A percentile compares a stretch with the other conserved stretches of the same genome.
These are phyloP conservation scores for Penicillium sp. DNA, from an alignment of 2,329 filamentous ascomycete genomes.

Conservation along the genomic window DNA sequence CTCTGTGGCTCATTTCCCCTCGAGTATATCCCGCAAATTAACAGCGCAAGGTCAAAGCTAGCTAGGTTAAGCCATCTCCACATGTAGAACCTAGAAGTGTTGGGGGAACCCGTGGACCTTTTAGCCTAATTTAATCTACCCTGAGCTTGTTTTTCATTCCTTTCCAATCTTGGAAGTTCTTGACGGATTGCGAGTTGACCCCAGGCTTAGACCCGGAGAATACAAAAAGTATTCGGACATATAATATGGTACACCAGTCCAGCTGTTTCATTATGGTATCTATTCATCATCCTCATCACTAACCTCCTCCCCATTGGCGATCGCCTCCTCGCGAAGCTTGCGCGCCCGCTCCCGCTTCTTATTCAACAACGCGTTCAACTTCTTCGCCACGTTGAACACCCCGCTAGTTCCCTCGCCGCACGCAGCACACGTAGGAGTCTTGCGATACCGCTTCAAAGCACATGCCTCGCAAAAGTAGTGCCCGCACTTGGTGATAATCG, in stretches of 20 bases:
- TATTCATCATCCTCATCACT: conserved; percentile 50
- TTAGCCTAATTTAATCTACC: no score
- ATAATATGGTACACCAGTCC: conserved; percentile 10
- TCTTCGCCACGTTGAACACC: conserved; percentile 86
- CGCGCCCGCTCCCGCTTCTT: conserved; percentile 63
- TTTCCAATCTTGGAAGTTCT: no score
- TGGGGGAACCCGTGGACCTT: no score
- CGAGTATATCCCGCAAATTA: no score
- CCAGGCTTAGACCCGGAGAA: no score
- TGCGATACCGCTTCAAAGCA: conserved; percentile 81
- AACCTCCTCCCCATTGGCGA: conserved; percentile 56
- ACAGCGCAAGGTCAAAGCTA: no score
- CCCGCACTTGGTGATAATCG: conserved; percentile 84
- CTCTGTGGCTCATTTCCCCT: no score
- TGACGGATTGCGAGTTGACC: no score
- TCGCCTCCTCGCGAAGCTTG: conserved; percentile 55
- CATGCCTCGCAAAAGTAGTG: conserved; percentile 96
- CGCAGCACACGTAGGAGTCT: conserved; percentile 81
- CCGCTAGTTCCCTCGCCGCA: conserved; percentile 85
- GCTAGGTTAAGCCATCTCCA: no score
- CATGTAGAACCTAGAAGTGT: no score
- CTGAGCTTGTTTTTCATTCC: no score
- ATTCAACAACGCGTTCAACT: conserved; percentile 76
- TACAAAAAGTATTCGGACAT: no score
- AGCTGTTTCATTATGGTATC: conserved; percentile 23